These are phyloP conservation scores for Sarocladium oryzae DNA, from an alignment of 2,329 filamentous ascomycete genomes.

Conservation along the genomic window DNA sequence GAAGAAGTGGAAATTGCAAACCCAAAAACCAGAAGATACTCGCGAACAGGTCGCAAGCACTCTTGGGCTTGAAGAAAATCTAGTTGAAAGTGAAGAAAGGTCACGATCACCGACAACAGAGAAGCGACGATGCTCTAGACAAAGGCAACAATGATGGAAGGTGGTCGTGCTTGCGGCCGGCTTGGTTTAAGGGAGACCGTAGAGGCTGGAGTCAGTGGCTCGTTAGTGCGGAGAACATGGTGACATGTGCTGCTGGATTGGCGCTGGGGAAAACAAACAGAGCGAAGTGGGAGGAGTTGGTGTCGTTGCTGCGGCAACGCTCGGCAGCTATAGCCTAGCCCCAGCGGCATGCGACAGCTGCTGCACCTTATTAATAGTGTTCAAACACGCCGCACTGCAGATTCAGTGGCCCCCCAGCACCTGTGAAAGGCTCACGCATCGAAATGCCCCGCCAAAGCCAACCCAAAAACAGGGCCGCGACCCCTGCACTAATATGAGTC, in stretches of 20 bases:
- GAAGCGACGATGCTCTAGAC: constrained; percentile 2
- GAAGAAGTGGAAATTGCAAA: neutral
- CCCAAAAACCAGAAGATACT: neutral
- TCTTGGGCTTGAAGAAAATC: neutral
- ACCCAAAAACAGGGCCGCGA: neutral
- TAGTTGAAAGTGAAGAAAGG: neutral
- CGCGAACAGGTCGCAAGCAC: neutral
- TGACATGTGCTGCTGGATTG: neutral
- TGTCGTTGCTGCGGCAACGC: constrained; percentile 1
- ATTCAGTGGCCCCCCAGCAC: too few relatives aligned
- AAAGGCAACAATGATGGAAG: constrained; percentile 4
- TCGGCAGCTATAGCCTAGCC: neutral
- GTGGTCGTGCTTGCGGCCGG: constrained; percentile 3
- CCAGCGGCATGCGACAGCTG: constrained; percentile 1
- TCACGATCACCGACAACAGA: neutral
- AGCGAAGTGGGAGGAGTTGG: neutral
- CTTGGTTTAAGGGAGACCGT: constrained; percentile 2
- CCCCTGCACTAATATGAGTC: constrained; percentile 7
- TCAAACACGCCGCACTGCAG: too few relatives aligned
- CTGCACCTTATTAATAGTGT: neutral
- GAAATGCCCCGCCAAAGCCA: neutral
- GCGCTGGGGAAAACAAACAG: constrained; percentile 9
- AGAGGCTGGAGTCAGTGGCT: neutral
- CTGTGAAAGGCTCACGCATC: neutral
- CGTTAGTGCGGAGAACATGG: constrained; percentile 3